Percentiles rank a stretch among this genome's conserved stretches.
phyloP scores from a whole-genome alignment of 2,329 filamentous ascomycete genomes.

The Aciculosporium take region DNA sequence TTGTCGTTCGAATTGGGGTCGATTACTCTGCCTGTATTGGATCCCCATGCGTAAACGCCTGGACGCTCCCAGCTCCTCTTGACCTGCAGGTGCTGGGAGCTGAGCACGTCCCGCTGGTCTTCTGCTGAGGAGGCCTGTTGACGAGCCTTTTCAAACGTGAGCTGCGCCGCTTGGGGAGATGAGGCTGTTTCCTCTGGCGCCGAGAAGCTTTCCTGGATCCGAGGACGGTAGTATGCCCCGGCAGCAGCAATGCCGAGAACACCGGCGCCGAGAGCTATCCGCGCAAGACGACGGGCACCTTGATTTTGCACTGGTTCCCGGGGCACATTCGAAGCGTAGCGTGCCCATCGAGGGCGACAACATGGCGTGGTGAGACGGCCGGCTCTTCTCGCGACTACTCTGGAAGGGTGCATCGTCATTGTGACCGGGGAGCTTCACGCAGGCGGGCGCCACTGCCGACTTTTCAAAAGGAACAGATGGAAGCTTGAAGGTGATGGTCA shows the following conservation, averaged over 20 bases:
- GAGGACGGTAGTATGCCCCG: constrained; percentile 24
- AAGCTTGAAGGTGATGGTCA: background rate
- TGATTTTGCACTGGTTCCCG: constrained; percentile 10
- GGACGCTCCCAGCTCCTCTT: constrained; percentile 70
- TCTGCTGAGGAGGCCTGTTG: constrained; percentile 47
- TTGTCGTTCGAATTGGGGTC: constrained; percentile 68
- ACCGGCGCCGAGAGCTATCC: constrained; percentile 12
- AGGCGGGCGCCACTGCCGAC: background rate
- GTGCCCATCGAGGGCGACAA: constrained; percentile 17
- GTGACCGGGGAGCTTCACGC: no score
- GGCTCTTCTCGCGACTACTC: constrained; percentile 16
- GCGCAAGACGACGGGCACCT: constrained; percentile 13
- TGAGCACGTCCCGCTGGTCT: constrained; percentile 61
- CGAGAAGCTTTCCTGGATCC: constrained; percentile 14
- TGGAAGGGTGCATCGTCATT: constrained; percentile 19
- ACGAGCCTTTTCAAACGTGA: constrained; percentile 55
- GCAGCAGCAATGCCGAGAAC: constrained; percentile 26
- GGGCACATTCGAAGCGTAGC: constrained; percentile 13
- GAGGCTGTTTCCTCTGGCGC: constrained; percentile 8
- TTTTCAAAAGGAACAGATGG: background rate
- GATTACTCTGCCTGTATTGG: constrained; percentile 71
- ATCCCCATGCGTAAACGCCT: constrained; percentile 88
- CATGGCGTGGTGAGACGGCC: constrained; percentile 10
- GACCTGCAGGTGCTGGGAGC: constrained; percentile 77
- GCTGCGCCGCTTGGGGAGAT: constrained; percentile 33